These are phyloP conservation scores for Zymoseptoria passerinii DNA, from an alignment of 2,329 filamentous ascomycete species.

Conservation along the genomic window DNA sequence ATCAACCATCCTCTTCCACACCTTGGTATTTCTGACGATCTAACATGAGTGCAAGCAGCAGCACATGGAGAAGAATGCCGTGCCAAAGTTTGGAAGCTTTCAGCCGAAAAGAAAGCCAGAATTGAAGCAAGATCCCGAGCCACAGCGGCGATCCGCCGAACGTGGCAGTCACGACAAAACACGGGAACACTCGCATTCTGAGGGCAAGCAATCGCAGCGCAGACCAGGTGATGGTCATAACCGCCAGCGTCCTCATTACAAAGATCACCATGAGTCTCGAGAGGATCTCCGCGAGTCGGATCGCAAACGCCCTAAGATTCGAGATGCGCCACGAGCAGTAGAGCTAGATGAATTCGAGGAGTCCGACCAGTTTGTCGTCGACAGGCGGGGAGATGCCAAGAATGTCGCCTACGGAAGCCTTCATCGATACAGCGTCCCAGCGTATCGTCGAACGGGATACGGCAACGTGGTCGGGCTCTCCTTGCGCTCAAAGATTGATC, in stretches of 20 bases:
- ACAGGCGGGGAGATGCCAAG: conserved; percentile 67
- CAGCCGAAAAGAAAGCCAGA: conserved; percentile 40
- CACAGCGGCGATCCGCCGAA: not conserved
- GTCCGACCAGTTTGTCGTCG: conserved; percentile 49
- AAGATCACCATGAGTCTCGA: not conserved
- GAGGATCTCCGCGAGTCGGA: not conserved
- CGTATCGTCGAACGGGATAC: conserved; percentile 59
- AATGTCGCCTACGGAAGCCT: conserved; percentile 67
- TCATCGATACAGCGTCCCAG: conserved; percentile 62
- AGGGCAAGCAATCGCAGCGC: not conserved
- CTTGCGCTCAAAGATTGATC: conserved; percentile 56
- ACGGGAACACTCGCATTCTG: not conserved
- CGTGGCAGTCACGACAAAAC: not conserved
- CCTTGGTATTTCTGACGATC: not conserved
- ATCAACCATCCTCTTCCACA: no score
- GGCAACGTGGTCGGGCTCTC: conserved; percentile 60
- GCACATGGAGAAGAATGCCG: conserved; percentile 21
- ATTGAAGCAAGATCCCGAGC: not conserved
- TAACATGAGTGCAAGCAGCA: not conserved
- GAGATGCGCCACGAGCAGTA: not conserved
- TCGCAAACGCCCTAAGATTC: not conserved
- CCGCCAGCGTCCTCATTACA: not conserved
- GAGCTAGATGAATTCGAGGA: conserved; percentile 15
- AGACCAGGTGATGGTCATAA: not conserved
- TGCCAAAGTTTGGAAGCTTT: conserved; percentile 72